phyloP scores from a whole-genome alignment of 2,329 filamentous ascomycete genomes.

The Diaporthe aspalathi region DNA sequence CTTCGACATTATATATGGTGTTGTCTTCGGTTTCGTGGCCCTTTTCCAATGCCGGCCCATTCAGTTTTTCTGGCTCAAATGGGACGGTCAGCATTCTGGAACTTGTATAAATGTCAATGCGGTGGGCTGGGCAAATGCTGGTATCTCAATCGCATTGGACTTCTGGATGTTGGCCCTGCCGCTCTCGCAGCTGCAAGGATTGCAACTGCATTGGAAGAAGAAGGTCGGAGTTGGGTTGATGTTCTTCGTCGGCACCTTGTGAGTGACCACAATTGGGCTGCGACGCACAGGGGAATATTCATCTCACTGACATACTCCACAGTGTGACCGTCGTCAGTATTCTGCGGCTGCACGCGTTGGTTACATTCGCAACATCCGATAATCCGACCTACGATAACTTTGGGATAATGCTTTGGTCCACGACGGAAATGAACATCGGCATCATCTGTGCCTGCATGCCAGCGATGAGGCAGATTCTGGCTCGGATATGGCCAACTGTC shows the following conservation, averaged over 20 bases:
- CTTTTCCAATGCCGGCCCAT: constrained; percentile 55
- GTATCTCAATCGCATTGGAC: constrained; percentile 56
- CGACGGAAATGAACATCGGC: constrained; percentile 49
- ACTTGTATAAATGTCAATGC: constrained; percentile 54
- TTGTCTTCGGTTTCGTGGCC: constrained; percentile 48
- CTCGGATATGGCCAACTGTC: constrained; percentile 13
- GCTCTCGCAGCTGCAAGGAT: constrained; percentile 49
- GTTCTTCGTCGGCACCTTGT: constrained; percentile 56
- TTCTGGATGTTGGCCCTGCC: constrained; percentile 57
- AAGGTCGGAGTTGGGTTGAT: constrained; percentile 57
- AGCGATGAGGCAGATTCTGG: constrained; percentile 31
- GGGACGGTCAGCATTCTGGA: constrained; percentile 54
- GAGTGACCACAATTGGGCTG: constrained; percentile 38
- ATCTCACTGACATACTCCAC: background rate
- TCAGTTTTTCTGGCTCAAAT: constrained; percentile 54
- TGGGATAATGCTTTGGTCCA: constrained; percentile 48
- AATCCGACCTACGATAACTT: constrained; percentile 49
- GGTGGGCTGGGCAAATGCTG: constrained; percentile 56
- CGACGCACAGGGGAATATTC: background rate
- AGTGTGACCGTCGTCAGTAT: constrained; percentile 49
- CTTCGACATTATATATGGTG: constrained; percentile 38
- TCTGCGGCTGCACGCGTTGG: constrained; percentile 46
- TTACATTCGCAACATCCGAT: constrained; percentile 44
- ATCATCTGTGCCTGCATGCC: constrained; percentile 47
- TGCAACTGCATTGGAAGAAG: constrained; percentile 54